Percentiles rank a stretch among this genome's conserved stretches.
phyloP scores from a whole-genome alignment of 2,329 filamentous ascomycete species.

The Neonectria magnoliae region DNA sequence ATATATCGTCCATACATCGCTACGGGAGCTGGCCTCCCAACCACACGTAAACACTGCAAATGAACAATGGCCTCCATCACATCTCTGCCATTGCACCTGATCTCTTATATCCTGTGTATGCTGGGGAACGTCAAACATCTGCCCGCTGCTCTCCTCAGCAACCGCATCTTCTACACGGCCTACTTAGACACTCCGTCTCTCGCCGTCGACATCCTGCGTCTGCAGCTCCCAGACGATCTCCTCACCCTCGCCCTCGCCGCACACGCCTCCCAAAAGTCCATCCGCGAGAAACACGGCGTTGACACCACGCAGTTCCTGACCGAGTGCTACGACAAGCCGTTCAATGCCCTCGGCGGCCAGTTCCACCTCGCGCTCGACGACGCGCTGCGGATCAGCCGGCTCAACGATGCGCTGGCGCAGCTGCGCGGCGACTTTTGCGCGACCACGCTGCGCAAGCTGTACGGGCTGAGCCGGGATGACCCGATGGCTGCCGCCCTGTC shows the following conservation, averaged over 20 bases:
- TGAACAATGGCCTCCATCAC: slow-evolving; percentile 33
- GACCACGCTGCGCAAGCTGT: slow-evolving; percentile 27
- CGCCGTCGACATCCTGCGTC: slow-evolving; percentile 31
- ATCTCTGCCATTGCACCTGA: slow-evolving; percentile 36
- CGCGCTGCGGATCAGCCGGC: slow-evolving; percentile 26
- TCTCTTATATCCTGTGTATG: slow-evolving; percentile 35
- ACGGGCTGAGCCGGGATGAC: slow-evolving; percentile 23
- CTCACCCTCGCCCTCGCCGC: slow-evolving; percentile 31
- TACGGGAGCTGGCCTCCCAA: not conserved
- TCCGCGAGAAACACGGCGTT: slow-evolving; percentile 17
- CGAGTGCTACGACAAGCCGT: slow-evolving; percentile 25
- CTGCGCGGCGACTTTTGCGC: slow-evolving; percentile 24
- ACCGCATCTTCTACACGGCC: slow-evolving; percentile 37
- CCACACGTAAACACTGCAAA: not conserved
- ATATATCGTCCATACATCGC: slow-evolving; percentile 5
- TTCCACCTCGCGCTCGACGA: slow-evolving; percentile 26
- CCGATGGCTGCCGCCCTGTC: slow-evolving; percentile 17
- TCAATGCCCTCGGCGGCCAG: slow-evolving; percentile 15
- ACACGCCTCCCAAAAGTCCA: slow-evolving; percentile 25
- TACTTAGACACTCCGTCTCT: slow-evolving; percentile 32
- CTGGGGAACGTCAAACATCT: slow-evolving; percentile 31
- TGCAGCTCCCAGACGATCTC: slow-evolving; percentile 28
- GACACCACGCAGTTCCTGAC: slow-evolving; percentile 25
- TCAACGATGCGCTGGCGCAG: slow-evolving; percentile 25
- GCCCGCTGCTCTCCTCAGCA: slow-evolving; percentile 31